Conservation (phyloP, 2,329 filamentous ascomycete species). For the Lithohypha guttulata region DNA sequence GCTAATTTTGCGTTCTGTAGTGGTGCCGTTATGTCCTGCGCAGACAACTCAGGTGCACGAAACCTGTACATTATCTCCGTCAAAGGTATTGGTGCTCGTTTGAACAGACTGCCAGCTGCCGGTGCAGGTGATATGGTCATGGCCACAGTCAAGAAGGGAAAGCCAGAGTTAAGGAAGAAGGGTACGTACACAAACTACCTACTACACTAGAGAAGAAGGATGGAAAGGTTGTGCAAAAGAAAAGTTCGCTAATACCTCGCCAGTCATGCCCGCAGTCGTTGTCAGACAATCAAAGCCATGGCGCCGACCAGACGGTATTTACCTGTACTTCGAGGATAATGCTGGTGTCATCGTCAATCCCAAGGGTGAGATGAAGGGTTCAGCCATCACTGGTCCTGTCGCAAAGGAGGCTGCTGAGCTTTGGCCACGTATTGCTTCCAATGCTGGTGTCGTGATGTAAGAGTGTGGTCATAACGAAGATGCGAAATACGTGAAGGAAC, state of each 20-base stretch:
- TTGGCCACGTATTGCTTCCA: conserved; percentile 98
- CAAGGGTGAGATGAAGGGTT: conserved; percentile 99
- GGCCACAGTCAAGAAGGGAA: conserved; percentile 99
- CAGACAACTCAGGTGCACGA: conserved; percentile 96
- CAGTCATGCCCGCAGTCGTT: conserved; percentile 96
- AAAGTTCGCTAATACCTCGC: conserved; percentile 2
- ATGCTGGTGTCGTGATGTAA: conserved; percentile 99
- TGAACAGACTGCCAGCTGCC: conserved; percentile 93
- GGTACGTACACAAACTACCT: conserved; percentile 13
- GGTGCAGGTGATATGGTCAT: conserved; percentile 99
- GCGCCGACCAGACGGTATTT: conserved; percentile 96
- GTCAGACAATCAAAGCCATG: conserved; percentile 98
- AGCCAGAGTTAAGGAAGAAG: conserved; percentile 99
- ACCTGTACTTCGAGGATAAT: conserved; percentile 99
- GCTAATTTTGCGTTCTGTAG: conserved; percentile 37
- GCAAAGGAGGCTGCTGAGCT: conserved; percentile 99
- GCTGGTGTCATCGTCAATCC: conserved; percentile 99
- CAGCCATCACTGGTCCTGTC: conserved; percentile 96
- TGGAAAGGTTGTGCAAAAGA: too few species aligned
- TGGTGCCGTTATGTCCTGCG: conserved; percentile 99
- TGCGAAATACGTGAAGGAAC: too few species aligned
- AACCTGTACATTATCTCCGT: conserved; percentile 99
- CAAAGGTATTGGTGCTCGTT: conserved; percentile 93
- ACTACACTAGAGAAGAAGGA: too few species aligned
- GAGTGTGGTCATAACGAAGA: not conserved